Conservation (phyloP, 208 protist species). For the Trypanosoma melophagium region DNA sequence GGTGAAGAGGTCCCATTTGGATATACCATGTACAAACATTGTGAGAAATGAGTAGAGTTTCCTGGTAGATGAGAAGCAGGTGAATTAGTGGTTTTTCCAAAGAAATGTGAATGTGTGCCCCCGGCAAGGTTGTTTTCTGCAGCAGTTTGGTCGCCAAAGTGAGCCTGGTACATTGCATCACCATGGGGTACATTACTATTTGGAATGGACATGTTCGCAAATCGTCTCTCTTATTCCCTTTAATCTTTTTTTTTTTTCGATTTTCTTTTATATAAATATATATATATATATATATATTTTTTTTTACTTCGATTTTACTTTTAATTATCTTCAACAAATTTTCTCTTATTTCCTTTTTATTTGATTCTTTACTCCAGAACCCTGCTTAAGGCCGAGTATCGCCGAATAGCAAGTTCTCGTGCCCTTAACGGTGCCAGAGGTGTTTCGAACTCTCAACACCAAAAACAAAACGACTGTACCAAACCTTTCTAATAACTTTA, state of each 20-base stretch:
- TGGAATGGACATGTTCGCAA: conserved; percentile 1
- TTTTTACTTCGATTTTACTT: too few relatives aligned
- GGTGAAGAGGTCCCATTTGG: background rate
- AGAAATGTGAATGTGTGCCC: conserved; percentile 7
- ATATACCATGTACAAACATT: background rate
- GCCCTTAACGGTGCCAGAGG: too few relatives aligned
- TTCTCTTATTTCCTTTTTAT: too few relatives aligned
- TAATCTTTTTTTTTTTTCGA: conserved; percentile 1
- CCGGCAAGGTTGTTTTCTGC: background rate
- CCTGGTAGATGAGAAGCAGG: background rate
- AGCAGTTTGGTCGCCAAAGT: background rate
- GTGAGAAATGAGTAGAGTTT: background rate
- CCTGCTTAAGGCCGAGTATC: too few relatives aligned
- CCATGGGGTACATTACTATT: conserved; percentile 3
- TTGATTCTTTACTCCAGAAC: too few relatives aligned
- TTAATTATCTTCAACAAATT: too few relatives aligned
- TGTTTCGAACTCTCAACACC: too few relatives aligned
- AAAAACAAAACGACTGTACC: too few relatives aligned
- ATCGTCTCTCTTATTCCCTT: background rate
- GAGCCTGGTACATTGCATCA: conserved; percentile 11
- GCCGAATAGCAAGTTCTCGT: too few relatives aligned
- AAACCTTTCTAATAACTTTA: too few relatives aligned
- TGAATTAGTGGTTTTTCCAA: background rate
- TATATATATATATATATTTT: too few relatives aligned
- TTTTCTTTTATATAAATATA: background rate